A percentile compares a stretch with the other conserved stretches of the same genome.
These are phyloP conservation scores for Neospermospora avenae DNA, from an alignment of 2,329 filamentous ascomycete species.

Conservation along the genomic window DNA sequence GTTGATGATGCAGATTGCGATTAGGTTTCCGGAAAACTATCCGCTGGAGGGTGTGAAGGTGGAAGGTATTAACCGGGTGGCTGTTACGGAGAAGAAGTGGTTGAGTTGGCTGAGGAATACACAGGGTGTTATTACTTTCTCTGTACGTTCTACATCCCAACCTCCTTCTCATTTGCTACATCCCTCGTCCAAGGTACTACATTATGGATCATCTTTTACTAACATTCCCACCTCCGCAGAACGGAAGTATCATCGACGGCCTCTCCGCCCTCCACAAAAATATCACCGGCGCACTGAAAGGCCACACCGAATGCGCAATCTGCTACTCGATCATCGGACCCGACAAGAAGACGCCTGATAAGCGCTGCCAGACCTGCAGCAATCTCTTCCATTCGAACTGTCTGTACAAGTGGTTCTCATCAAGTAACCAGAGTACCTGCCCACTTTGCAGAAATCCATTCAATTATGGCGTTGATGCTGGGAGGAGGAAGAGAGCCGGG, in stretches of 20 bases:
- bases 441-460: slow-evolving; percentile 91
- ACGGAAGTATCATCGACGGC: slow-evolving; percentile 84
- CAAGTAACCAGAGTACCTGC: slow-evolving; percentile 85
- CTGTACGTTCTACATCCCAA: slow-evolving; percentile 44
- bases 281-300: slow-evolving; percentile 82
- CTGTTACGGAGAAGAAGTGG: slow-evolving; percentile 89
- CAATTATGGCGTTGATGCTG: slow-evolving; percentile 43
- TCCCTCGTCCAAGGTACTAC: neutral
- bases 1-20: slow-evolving; percentile 74
- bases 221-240: slow-evolving; percentile 41
- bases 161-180: neutral
- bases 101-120: slow-evolving; percentile 84
- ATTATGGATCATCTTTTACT: neutral
- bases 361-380: slow-evolving; percentile 87
- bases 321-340: slow-evolving; percentile 92
- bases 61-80: slow-evolving; percentile 74
- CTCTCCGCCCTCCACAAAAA: slow-evolving; percentile 83
- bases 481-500: slow-evolving; percentile 1
- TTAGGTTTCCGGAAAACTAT: slow-evolving; percentile 76
- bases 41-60: slow-evolving; percentile 79
- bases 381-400: slow-evolving; percentile 89
- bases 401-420: slow-evolving; percentile 96
- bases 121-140: slow-evolving; percentile 90
- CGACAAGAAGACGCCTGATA: slow-evolving; percentile 87
- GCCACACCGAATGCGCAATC: slow-evolving; percentile 92